Evolutionary conservation across 2,329 filamentous ascomycete genomes (phyloP).

Genomic region (Xylaria sp.): DNA sequence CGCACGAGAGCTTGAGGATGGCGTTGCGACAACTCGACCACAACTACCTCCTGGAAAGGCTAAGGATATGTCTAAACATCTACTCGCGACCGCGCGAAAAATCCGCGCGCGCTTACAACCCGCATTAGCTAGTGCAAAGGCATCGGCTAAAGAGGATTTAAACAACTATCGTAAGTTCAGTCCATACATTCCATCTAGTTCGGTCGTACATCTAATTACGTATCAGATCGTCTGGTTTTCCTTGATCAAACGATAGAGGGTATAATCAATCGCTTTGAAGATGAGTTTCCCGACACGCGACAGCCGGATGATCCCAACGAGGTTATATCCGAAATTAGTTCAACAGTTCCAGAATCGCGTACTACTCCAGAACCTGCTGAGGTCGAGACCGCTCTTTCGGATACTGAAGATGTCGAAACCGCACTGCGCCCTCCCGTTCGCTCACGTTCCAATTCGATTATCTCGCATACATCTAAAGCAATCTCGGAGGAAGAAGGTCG

Average conservation of each 20-base stretch:
- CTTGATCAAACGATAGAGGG: conserved; percentile 87
- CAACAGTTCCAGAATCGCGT: conserved; percentile 40
- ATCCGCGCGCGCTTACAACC: conserved; percentile 86
- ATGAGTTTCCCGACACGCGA: conserved; percentile 92
- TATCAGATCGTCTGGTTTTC: conserved; percentile 79
- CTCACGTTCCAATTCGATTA: conserved; percentile 64
- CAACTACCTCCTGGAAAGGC: conserved; percentile 69
- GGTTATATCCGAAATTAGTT: conserved; percentile 43
- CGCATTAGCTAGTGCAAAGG: conserved; percentile 78
- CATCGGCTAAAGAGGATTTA: conserved; percentile 74
- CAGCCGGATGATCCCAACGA: conserved; percentile 50
- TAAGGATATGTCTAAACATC: conserved; percentile 91
- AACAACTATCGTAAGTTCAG: conserved; percentile 75
- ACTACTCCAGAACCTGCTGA: conserved; percentile 50
- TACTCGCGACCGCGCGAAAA: conserved; percentile 88
- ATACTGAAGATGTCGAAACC: conserved; percentile 60
- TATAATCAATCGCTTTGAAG: conserved; percentile 95
- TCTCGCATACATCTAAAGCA: conserved; percentile 62
- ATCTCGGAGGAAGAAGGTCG: conserved; percentile 68
- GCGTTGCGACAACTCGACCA: conserved; percentile 57
- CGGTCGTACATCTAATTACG: conserved; percentile 43
- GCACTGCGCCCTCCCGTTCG: conserved; percentile 57
- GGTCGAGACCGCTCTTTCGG: conserved; percentile 57
- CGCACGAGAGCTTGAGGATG: conserved; percentile 63
- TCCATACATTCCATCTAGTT: neutral